Conservation (phyloP, 345 rosid species). For the Camelina laxa region DNA sequence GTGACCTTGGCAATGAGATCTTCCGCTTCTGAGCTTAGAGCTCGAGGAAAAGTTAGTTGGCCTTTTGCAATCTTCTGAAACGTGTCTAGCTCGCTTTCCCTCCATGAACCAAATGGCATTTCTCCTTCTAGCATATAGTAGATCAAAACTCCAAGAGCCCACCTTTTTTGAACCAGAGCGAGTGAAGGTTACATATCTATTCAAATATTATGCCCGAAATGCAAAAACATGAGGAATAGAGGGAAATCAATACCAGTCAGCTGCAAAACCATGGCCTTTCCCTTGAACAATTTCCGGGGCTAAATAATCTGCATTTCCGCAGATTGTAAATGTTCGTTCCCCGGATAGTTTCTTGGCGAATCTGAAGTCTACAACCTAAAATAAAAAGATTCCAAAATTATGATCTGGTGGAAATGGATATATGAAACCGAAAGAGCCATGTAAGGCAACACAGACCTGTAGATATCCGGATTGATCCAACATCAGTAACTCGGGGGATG, state of each 20-base stretch:
- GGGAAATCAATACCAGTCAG: constrained; percentile 69
- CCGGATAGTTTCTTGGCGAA: constrained; percentile 72
- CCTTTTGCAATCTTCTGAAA: constrained; percentile 82
- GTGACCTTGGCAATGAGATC: constrained; percentile 83
- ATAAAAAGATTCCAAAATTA: constrained; percentile 9
- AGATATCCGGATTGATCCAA: constrained; percentile 79
- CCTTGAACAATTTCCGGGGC: constrained; percentile 96
- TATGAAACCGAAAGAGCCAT: constrained; percentile 13
- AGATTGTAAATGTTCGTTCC: constrained; percentile 81
- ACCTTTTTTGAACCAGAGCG: constrained; percentile 50
- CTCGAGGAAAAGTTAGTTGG: constrained; percentile 61
- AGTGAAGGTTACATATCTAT: not conserved
- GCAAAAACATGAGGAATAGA: not conserved
- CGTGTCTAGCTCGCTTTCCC: constrained; percentile 78
- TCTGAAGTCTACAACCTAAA: constrained; percentile 85
- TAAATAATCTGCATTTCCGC: constrained; percentile 82
- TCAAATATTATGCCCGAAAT: not conserved
- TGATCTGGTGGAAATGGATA: not conserved
- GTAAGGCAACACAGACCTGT: constrained; percentile 61
- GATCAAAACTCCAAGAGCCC: constrained; percentile 90
- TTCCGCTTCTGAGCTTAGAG: constrained; percentile 62
- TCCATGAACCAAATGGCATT: constrained; percentile 89
- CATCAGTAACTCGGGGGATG: constrained; percentile 84
- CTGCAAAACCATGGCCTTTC: constrained; percentile 81
- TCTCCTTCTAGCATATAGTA: constrained; percentile 81